phyloP scores from a whole-genome alignment of 2,329 filamentous ascomycete genomes.

The Myriosclerotinia curreyana region DNA sequence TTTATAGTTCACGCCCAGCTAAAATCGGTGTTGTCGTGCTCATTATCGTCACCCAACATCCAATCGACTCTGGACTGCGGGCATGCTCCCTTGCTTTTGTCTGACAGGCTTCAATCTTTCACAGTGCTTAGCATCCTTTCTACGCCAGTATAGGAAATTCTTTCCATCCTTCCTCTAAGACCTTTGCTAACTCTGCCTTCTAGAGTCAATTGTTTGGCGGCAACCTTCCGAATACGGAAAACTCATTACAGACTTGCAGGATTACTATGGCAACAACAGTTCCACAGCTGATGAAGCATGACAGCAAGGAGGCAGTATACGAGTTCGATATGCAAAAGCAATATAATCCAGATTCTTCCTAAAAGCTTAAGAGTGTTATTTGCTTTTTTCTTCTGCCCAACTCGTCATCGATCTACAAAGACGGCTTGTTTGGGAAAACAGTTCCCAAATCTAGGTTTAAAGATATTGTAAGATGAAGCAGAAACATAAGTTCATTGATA shows the following conservation, averaged over 20 bases:
- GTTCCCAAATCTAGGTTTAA: too few relatives aligned
- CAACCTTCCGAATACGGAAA: background rate
- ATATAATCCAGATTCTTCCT: background rate
- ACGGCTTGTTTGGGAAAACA: too few relatives aligned
- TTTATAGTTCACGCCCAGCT: background rate
- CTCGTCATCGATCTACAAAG: background rate
- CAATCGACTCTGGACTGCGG: background rate
- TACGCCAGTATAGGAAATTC: background rate
- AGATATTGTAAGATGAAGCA: too few relatives aligned
- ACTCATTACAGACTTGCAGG: background rate
- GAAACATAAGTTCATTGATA: too few relatives aligned
- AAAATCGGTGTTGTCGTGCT: too few relatives aligned
- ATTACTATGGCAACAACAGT: background rate
- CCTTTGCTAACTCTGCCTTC: background rate
- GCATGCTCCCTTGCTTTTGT: slow-evolving; percentile 1
- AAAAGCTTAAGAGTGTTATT: background rate
- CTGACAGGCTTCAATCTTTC: background rate
- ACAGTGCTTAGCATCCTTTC: background rate
- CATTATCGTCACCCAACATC: slow-evolving; percentile 1
- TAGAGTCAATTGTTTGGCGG: background rate
- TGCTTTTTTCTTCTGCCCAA: background rate
- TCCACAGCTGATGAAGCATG: background rate
- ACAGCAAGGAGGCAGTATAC: background rate
- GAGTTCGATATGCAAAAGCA: background rate
- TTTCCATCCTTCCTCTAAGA: background rate